These are phyloP conservation scores for Tilletia indica DNA, from an alignment of 1,284 basidiomycete species.

Conservation along the genomic window DNA sequence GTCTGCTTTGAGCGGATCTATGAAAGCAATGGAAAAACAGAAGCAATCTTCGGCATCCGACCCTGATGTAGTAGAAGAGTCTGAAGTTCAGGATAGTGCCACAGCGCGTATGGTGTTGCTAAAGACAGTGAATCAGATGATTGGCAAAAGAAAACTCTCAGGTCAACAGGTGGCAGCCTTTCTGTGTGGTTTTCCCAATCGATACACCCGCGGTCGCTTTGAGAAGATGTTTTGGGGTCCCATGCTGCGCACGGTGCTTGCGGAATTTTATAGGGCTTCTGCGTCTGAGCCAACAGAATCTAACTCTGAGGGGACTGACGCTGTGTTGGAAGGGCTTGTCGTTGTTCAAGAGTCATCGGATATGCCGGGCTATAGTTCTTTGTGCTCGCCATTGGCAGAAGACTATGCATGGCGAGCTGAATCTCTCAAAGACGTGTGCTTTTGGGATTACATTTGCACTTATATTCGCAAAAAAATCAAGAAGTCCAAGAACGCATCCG, in stretches of 20 bases:
- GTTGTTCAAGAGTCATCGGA: too few species aligned
- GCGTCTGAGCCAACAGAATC: too few species aligned
- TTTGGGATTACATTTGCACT: constrained; percentile 7
- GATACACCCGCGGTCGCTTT: neutral
- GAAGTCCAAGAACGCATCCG: too few species aligned
- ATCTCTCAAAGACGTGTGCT: neutral
- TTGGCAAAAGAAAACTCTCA: neutral
- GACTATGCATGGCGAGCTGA: neutral
- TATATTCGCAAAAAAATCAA: too few species aligned
- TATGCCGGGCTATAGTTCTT: too few species aligned
- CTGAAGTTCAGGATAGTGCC: too few species aligned
- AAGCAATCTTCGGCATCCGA: too few species aligned
- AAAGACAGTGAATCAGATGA: constrained; percentile 5
- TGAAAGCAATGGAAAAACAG: neutral
- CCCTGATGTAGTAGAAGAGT: too few species aligned
- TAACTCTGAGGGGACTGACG: too few species aligned
- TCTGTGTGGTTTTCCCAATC: neutral
- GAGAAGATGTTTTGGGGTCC: neutral
- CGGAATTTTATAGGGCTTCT: neutral
- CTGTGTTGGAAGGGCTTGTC: too few species aligned
- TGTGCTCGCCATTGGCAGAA: neutral
- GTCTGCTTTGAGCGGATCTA: neutral
- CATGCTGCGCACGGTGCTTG: neutral
- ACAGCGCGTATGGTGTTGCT: too few species aligned
- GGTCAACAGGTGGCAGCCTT: constrained; percentile 2